phyloP scores from a whole-genome alignment of 2,329 filamentous ascomycete genomes.

The Coniella lustricola region DNA sequence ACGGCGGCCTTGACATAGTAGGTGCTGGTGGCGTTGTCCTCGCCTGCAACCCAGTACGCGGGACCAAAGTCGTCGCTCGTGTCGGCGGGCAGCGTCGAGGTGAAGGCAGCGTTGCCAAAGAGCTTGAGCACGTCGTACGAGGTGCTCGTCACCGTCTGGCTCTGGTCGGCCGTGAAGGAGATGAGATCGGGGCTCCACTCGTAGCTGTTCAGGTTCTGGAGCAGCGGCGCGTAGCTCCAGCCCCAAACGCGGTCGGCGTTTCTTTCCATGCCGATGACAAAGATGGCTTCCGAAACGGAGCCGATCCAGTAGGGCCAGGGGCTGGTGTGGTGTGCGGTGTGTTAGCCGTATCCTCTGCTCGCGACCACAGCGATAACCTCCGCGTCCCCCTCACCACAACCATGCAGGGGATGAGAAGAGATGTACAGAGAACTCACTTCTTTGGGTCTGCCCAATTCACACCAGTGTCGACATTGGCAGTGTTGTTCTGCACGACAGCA shows the following conservation, averaged over 20 bases:
- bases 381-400: background rate
- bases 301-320: constrained; percentile 48
- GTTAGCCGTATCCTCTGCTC: no score
- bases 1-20: constrained; percentile 15
- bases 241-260: constrained; percentile 25
- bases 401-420: background rate
- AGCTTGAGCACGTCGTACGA: constrained; percentile 14
- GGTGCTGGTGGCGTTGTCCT: constrained; percentile 14
- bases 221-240: constrained; percentile 7
- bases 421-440: background rate
- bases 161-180: constrained; percentile 11
- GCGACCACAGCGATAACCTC: background rate
- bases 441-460: constrained; percentile 7
- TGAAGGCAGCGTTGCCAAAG: constrained; percentile 9
- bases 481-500: constrained; percentile 27
- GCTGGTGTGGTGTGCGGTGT: constrained; percentile 11
- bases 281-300: constrained; percentile 51
- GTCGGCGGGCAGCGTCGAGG: constrained; percentile 11
- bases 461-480: constrained; percentile 17
- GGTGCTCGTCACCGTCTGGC: constrained; percentile 14
- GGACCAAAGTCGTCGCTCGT: constrained; percentile 20
- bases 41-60: constrained; percentile 17
- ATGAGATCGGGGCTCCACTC: constrained; percentile 36
- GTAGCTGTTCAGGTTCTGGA: constrained; percentile 39
- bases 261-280: constrained; percentile 44